Evolutionary conservation across 129 eudicot genomes (phyloP), one percentile per base, ranked within the genome.

Genomic region (Flaveria trinervia): DNA sequence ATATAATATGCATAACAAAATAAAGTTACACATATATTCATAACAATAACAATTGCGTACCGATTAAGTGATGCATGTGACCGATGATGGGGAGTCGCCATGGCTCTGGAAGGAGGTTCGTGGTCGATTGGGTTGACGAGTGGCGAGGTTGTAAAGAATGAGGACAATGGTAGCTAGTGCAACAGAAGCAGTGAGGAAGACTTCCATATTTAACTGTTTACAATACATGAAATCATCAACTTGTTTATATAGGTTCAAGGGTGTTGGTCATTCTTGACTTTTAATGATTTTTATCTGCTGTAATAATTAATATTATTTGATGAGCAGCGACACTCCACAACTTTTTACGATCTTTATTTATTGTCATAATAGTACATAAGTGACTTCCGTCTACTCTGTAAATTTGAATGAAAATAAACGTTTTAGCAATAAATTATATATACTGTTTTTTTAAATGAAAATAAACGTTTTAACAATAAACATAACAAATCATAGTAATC

Each of bases 41-140:
- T 45, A 45, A 45, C 1, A 3, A 9, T 45, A 45, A 45, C 3
- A 3, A 1, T 7, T 25, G 30, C 18, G 44, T 36, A 79, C 83
- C 83, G 14, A 79, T 79, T 25, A 79, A 51, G 43, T 79, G 83
- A 61, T 79, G 83, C 83, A 79, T 71, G 65, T 79, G 77, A 62
- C 83, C 83, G 44, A 79, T 79, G 25, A 79, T 61, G 15, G 83
- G 83, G 55, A 71, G 83, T 61, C 83, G 36, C 72, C 72, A 71
- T 79, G 83, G 72, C 65, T 79, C 77, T 0, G 83, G 77, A 20
- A 71, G 77, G 55, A 1, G 65, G 8, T 79, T 79, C 20, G 62
- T 71, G 41, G 39, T 36, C 28, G 77, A 62, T 62, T 71, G 20
- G 48, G 65, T 13, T 65, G 77, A 30, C 65, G 77, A 79, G 66